These are phyloP conservation scores for Excoecaria agallocha DNA, from an alignment of 345 rosid genomes.

Conservation along the genomic window DNA sequence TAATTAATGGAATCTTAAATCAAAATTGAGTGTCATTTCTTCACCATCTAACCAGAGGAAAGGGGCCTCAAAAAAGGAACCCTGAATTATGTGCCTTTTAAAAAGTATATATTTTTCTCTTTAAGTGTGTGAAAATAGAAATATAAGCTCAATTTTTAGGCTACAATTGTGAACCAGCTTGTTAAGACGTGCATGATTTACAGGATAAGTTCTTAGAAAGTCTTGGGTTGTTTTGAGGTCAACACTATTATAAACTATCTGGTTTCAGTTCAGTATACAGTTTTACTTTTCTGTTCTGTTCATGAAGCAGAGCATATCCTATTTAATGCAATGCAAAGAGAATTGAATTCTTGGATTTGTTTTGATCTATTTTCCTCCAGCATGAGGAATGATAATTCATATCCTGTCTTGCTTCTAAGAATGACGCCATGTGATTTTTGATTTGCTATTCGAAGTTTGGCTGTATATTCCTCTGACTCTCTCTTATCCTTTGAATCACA, in stretches of 20 bases:
- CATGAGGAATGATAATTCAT: neutral
- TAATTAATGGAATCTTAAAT: neutral
- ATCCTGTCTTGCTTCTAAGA: neutral
- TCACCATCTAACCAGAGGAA: neutral
- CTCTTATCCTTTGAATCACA: conserved; percentile 28
- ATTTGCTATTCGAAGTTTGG: neutral
- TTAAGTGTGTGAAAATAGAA: neutral
- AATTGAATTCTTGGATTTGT: neutral
- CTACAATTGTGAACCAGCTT: neutral
- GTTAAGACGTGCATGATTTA: neutral
- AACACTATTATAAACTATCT: neutral
- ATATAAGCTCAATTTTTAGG: neutral
- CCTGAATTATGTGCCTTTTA: neutral
- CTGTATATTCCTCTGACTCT: conserved; percentile 18
- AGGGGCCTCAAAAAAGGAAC: neutral
- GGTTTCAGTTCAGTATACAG: neutral
- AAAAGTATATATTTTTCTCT: neutral
- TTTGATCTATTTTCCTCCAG: neutral
- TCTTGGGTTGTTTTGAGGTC: neutral
- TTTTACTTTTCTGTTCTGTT: neutral
- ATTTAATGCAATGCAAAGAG: neutral
- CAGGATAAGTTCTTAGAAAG: neutral
- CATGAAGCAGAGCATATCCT: neutral
- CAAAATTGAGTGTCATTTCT: neutral
- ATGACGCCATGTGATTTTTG: neutral